Evolutionary conservation across 2,329 filamentous ascomycete genomes (phyloP), one percentile per base, ranked within the genome.

Genomic region (Sporothrix mexicana): DNA sequence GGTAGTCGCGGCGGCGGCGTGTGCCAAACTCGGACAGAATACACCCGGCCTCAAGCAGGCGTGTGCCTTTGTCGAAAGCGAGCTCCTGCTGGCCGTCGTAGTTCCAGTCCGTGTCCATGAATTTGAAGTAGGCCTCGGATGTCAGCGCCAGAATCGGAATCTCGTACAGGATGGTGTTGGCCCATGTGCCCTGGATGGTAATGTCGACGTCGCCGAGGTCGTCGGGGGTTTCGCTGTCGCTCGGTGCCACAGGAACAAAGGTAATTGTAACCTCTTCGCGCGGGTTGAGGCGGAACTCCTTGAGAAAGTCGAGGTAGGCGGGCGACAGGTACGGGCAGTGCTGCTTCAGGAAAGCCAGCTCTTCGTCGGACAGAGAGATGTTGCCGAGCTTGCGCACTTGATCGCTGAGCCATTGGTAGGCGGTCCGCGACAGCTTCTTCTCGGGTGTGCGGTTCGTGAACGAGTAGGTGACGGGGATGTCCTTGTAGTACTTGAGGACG

Each of bases 111-210:
- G 84, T 93, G 79, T 99, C 94, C 85, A 94, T 93, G 82, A 97
- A 98, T 79, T 93, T 94, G 87, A 99, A 99, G 84, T 98, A 99
- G 68, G 96, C 94, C 81, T 99, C 95, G 66, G 94, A 98, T 0
- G 95, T 93, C 76, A 99, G 83, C 2, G 97, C 94, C 23, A 99
- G 87, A 25, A 99, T 87, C 0, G 96, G 96, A 73, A 99, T 98
- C 83, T 99, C 96, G 83, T 99, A 99, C 30, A 99, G 88, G 73
- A 99, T 99, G 0, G 96, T 98, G 77, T 98, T 94, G 9, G 94
- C 88, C 96, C 96, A 99, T 71, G 90, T 85, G 10, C 96, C 96
- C 77, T 90, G 90, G 75, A 97, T 91, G 55, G 89, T 84, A 75
- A 98, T 90, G 77, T 91, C 85, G 68, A 98, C 84, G 73, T 95